These are phyloP conservation scores for Talaromyces sp. DNA, from an alignment of 2,329 filamentous ascomycete genomes.

Conservation along the genomic window DNA sequence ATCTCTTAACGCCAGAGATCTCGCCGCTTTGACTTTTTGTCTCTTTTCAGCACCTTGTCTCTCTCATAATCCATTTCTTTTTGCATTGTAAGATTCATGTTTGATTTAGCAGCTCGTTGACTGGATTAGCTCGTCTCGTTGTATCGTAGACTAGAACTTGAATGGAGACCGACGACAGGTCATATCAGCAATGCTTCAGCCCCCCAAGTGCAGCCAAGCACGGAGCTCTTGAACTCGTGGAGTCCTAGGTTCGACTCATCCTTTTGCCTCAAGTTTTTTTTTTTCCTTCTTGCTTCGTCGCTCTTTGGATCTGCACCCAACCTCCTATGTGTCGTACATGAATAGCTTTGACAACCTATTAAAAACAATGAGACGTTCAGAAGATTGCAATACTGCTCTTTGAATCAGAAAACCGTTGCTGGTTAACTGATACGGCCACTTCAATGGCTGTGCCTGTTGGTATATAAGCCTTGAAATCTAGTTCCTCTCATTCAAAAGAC, in stretches of 20 bases:
- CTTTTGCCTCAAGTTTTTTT: neutral
- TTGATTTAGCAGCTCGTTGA: neutral
- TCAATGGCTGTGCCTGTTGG: neutral
- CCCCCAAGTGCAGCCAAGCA: too few species aligned
- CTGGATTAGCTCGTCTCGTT: neutral
- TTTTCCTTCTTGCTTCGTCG: neutral
- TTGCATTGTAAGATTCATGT: neutral
- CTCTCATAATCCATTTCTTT: neutral
- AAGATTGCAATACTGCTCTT: neutral
- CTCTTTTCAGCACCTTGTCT: neutral
- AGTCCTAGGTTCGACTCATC: neutral
- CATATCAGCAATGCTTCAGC: too few species aligned
- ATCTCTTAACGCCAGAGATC: neutral
- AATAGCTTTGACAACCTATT: neutral
- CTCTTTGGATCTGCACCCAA: neutral
- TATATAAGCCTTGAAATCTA: neutral
- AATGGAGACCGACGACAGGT: neutral
- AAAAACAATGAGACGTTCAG: neutral
- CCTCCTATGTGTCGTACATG: neutral
- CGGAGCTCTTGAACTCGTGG: neutral
- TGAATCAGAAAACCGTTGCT: too few species aligned
- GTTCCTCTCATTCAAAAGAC: neutral
- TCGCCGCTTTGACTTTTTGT: neutral
- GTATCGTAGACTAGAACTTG: neutral
- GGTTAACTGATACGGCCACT: neutral